Conservation (phyloP, 129 eudicot species). For the Arctium lappa region DNA sequence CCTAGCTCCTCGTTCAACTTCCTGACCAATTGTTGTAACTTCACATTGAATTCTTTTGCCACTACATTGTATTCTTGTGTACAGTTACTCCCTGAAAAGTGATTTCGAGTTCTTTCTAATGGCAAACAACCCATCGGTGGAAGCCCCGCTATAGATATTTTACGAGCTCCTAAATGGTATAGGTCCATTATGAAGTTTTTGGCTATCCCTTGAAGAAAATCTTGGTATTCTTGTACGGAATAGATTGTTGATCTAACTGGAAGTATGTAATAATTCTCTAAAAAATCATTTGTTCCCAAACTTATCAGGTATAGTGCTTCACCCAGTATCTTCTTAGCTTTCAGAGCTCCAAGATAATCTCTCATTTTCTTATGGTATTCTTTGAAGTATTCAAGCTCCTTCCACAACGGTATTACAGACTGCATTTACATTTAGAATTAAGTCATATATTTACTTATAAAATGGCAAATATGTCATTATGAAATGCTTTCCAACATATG, state of each 20-base stretch:
- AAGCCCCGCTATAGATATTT: conserved; percentile 67
- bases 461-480: neutral
- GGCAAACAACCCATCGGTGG: conserved; percentile 97
- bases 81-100: conserved; percentile 33
- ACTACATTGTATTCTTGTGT: conserved; percentile 59
- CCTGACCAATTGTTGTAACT: conserved; percentile 48
- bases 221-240: conserved; percentile 52
- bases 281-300: conserved; percentile 85
- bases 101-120: conserved; percentile 50
- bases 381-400: conserved; percentile 69
- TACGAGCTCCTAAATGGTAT: conserved; percentile 74
- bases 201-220: conserved; percentile 51
- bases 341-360: conserved; percentile 45
- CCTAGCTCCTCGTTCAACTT: conserved; percentile 46
- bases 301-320: conserved; percentile 79
- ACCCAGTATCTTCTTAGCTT: conserved; percentile 39
- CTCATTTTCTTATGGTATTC: conserved; percentile 56
- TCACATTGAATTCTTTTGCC: conserved; percentile 60
- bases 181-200: conserved; percentile 45
- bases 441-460: neutral
- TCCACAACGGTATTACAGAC: conserved; percentile 85
- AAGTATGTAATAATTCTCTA: conserved; percentile 64
- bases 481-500: neutral
- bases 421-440: conserved; percentile 32
- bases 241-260: conserved; percentile 47